Evolutionary conservation across 208 protist genomes (phyloP).

Genomic region (Crithidia mellificae): DNA sequence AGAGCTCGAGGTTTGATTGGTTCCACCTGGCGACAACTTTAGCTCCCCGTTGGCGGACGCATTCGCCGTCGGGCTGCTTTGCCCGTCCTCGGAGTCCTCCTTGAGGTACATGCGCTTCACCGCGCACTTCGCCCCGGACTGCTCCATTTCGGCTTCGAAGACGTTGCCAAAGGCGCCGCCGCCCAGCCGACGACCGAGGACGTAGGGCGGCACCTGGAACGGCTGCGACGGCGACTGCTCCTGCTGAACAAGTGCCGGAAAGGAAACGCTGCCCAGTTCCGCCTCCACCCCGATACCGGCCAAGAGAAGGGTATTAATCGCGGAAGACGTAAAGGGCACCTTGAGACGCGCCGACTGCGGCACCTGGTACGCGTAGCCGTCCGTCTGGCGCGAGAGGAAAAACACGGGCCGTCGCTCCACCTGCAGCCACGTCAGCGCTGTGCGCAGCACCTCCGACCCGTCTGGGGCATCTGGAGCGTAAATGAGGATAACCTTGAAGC

Average conservation of each 20-base stretch:
- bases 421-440: slow-evolving; percentile 50
- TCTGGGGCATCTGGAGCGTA: slow-evolving; percentile 49
- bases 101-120: slow-evolving; percentile 89
- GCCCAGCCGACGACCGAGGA: slow-evolving; percentile 72
- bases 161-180: slow-evolving; percentile 82
- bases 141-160: slow-evolving; percentile 82
- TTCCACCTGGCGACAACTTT: neutral
- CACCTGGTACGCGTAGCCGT: slow-evolving; percentile 30
- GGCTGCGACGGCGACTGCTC: slow-evolving; percentile 23
- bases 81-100: slow-evolving; percentile 36
- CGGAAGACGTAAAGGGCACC: slow-evolving; percentile 44
- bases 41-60: slow-evolving; percentile 3
- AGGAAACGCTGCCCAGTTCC: slow-evolving; percentile 34
- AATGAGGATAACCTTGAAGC: slow-evolving; percentile 71
- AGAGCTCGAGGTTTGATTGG: neutral
- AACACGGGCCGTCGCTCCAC: slow-evolving; percentile 54
- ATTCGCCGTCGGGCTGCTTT: slow-evolving; percentile 11
- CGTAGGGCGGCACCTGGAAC: slow-evolving; percentile 66
- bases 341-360: slow-evolving; percentile 40
- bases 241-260: slow-evolving; percentile 15
- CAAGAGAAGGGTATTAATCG: slow-evolving; percentile 49
- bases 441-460: slow-evolving; percentile 31
- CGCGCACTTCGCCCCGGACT: slow-evolving; percentile 61
- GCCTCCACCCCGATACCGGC: slow-evolving; percentile 54
- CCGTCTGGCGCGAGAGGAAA: slow-evolving; percentile 45